phyloP scores from a whole-genome alignment of 305 asterid genomes.

The Fraxinus nigra region DNA sequence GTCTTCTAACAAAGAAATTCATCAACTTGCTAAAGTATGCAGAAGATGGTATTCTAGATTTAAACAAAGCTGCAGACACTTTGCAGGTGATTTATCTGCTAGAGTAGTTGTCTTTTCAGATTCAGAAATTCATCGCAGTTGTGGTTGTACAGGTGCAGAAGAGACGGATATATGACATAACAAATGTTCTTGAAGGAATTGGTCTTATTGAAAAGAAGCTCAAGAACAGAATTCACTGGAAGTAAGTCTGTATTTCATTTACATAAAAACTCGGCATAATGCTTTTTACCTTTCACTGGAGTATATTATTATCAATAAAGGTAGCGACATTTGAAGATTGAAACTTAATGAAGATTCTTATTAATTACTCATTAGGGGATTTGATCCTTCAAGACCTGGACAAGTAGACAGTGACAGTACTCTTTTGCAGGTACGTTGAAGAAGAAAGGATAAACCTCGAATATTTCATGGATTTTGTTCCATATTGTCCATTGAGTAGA shows the following conservation, averaged over 20 bases:
- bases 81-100: conserved; percentile 58
- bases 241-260: conserved; percentile 50
- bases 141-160: conserved; percentile 77
- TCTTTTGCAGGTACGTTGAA: conserved; percentile 63
- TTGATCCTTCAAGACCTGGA: conserved; percentile 75
- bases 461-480: conserved; percentile 18
- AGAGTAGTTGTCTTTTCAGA: conserved; percentile 3
- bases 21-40: conserved; percentile 79
- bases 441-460: conserved; percentile 12
- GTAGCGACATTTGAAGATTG: conserved; percentile 9
- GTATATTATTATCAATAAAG: background rate
- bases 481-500: background rate
- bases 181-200: conserved; percentile 98
- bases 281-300: conserved; percentile 5
- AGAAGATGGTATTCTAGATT: conserved; percentile 91
- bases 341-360: conserved; percentile 22
- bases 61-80: conserved; percentile 92
- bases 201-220: conserved; percentile 97
- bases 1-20: conserved; percentile 84
- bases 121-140: conserved; percentile 19
- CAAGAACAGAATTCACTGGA: conserved; percentile 90
- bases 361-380: conserved; percentile 61
- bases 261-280: conserved; percentile 17
- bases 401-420: conserved; percentile 71
- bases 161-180: conserved; percentile 94